phyloP scores from a whole-genome alignment of 2,329 filamentous ascomycete species.

The Colletotrichum acutatum region DNA sequence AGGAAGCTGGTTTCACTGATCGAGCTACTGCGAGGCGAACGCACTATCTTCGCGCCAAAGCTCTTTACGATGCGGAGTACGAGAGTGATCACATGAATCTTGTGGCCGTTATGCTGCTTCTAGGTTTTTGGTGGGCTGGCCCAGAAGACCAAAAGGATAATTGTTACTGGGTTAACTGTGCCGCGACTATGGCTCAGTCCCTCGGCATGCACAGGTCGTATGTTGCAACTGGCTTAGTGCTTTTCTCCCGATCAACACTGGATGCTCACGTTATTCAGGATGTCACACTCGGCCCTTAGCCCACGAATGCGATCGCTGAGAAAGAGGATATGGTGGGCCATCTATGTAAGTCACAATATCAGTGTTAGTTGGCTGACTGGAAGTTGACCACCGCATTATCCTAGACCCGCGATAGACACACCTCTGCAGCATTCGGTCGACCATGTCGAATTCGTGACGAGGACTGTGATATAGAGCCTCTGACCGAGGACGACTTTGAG shows the following conservation, averaged over 20 bases:
- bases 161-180: slow-evolving; percentile 28
- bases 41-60: slow-evolving; percentile 20
- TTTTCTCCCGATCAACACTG: not conserved
- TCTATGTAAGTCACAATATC: slow-evolving; percentile 2
- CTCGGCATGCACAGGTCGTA: slow-evolving; percentile 26
- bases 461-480: slow-evolving; percentile 49
- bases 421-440: slow-evolving; percentile 47
- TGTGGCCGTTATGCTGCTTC: slow-evolving; percentile 11
- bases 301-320: not conserved
- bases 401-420: slow-evolving; percentile 45
- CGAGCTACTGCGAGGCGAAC: slow-evolving; percentile 9
- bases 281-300: not conserved
- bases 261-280: not conserved
- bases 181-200: slow-evolving; percentile 23
- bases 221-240: not conserved
- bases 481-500: slow-evolving; percentile 45
- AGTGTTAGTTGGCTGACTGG: not conserved
- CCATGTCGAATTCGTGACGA: slow-evolving; percentile 51
- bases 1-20: slow-evolving; percentile 19
- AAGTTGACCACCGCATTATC: not conserved
- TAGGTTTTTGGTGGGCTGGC: slow-evolving; percentile 26
- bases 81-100: slow-evolving; percentile 13
- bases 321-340: slow-evolving; percentile 22
- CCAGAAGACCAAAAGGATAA: slow-evolving; percentile 25
- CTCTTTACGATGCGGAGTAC: slow-evolving; percentile 29